Evolutionary conservation across 2,329 filamentous ascomycete genomes (phyloP).

Genomic region (Cordyceps tenuipes): DNA sequence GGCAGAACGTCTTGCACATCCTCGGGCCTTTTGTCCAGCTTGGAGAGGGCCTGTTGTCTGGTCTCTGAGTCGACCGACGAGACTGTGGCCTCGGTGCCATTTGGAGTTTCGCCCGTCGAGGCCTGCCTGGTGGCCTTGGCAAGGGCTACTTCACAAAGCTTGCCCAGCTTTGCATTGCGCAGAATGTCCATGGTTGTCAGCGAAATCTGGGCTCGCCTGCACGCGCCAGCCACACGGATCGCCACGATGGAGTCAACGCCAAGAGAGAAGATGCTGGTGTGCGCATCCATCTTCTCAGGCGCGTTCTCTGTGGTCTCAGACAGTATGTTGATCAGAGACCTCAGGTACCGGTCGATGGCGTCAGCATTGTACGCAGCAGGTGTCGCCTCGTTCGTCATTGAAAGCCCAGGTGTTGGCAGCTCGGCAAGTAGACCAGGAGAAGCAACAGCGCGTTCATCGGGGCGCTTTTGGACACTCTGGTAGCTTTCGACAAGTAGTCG

Average conservation of each 20-base stretch:
- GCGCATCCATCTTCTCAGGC: background rate
- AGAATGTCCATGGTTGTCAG: constrained; percentile 1
- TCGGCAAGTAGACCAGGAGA: background rate
- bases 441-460: background rate
- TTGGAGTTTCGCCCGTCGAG: background rate
- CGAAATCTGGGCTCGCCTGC: background rate
- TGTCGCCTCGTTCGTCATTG: background rate
- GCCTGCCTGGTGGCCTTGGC: background rate
- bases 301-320: background rate
- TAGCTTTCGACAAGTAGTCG: background rate
- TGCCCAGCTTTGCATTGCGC: background rate
- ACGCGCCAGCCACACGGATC: background rate
- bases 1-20: background rate
- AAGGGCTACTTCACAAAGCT: background rate
- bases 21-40: background rate
- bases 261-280: background rate
- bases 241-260: background rate
- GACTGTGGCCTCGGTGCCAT: background rate
- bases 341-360: background rate
- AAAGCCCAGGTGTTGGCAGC: background rate
- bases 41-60: background rate
- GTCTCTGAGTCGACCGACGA: background rate
- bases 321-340: background rate
- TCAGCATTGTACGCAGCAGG: background rate
- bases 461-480: background rate